Evolutionary conservation across 2,329 filamentous ascomycete species (phyloP).

Genomic region (Arthrobotrys entomopaga): DNA sequence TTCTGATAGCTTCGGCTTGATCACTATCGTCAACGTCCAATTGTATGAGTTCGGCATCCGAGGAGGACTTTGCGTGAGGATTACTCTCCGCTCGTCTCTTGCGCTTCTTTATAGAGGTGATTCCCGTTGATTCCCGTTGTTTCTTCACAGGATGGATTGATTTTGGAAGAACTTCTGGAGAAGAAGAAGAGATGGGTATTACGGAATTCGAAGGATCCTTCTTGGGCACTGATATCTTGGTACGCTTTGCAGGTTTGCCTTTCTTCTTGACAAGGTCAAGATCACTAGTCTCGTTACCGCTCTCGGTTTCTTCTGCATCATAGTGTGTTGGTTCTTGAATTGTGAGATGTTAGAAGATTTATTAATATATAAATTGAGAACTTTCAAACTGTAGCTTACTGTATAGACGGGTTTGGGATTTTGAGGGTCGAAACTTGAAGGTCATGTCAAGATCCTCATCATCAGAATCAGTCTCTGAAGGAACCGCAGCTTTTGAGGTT

Average conservation of each 20-base stretch:
- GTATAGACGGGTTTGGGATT: not conserved
- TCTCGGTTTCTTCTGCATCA: slow-evolving; percentile 20
- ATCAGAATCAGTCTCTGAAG: slow-evolving; percentile 14
- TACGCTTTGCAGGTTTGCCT: slow-evolving; percentile 1
- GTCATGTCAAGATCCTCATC: slow-evolving; percentile 52
- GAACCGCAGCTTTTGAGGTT: slow-evolving; percentile 3
- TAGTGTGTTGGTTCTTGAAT: not conserved
- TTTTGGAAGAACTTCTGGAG: slow-evolving; percentile 33
- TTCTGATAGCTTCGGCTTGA: slow-evolving; percentile 12
- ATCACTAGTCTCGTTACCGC: slow-evolving; percentile 42
- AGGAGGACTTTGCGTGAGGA: not conserved
- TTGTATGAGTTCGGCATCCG: not conserved
- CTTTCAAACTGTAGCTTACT: not conserved
- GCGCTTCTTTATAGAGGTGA: slow-evolving; percentile 24
- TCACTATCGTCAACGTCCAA: not conserved
- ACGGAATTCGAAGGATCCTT: slow-evolving; percentile 47
- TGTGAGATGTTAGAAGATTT: not conserved
- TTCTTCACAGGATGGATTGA: slow-evolving; percentile 8
- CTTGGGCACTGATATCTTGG: slow-evolving; percentile 9
- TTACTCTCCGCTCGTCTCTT: slow-evolving; percentile 7
- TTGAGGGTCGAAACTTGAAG: slow-evolving; percentile 8
- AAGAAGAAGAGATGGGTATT: slow-evolving; percentile 41
- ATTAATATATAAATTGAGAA: not conserved
- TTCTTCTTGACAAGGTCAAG: slow-evolving; percentile 42
- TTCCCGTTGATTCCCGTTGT: not conserved